Percentiles rank a stretch among this genome's conserved stretches.
phyloP scores from a whole-genome alignment of 352 stramenopile species.

The Phytophthora europaea region DNA sequence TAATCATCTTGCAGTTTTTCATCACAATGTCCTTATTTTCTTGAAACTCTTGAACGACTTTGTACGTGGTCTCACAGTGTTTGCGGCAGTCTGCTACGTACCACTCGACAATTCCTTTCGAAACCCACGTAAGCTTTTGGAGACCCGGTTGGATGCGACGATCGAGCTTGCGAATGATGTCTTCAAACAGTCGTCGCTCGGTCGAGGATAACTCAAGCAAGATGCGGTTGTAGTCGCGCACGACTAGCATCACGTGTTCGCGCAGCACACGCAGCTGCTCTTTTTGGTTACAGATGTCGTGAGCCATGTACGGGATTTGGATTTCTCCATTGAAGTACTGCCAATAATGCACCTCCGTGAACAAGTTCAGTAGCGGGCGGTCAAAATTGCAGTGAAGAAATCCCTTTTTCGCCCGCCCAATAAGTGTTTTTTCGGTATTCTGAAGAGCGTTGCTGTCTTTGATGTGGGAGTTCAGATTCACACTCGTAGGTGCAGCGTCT shows the following conservation, averaged over 20 bases:
- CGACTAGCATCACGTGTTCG: conserved; percentile 96
- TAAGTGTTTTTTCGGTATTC: conserved; percentile 86
- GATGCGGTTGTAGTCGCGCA: conserved; percentile 97
- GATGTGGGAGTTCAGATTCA: conserved; percentile 44
- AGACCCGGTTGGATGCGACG: conserved; percentile 93
- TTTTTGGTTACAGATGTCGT: conserved; percentile 96
- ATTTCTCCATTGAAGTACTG: conserved; percentile 94
- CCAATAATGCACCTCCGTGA: conserved; percentile 94
- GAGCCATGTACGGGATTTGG: conserved; percentile 95
- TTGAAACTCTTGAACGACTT: conserved; percentile 92
- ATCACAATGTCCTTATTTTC: conserved; percentile 91
- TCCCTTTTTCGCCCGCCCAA: conserved; percentile 81
- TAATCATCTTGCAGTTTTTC: conserved; percentile 92
- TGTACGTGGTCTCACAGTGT: conserved; percentile 90
- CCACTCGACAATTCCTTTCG: conserved; percentile 93
- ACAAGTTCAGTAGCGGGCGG: conserved; percentile 92
- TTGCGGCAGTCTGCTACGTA: conserved; percentile 93
- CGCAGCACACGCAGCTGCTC: conserved; percentile 92
- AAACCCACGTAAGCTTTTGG: conserved; percentile 95
- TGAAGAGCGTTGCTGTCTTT: conserved; percentile 75
- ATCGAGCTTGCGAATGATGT: conserved; percentile 96
- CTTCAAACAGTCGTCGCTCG: conserved; percentile 94
- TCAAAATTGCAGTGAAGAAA: conserved; percentile 97
- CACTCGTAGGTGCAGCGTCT: conserved; percentile 25
- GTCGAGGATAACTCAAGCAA: conserved; percentile 92